A percentile compares a stretch with the other conserved stretches of the same genome.
Conservation (phyloP, 1,284 basidiomycete genomes). For the Rhodotorula glutinis region DNA sequence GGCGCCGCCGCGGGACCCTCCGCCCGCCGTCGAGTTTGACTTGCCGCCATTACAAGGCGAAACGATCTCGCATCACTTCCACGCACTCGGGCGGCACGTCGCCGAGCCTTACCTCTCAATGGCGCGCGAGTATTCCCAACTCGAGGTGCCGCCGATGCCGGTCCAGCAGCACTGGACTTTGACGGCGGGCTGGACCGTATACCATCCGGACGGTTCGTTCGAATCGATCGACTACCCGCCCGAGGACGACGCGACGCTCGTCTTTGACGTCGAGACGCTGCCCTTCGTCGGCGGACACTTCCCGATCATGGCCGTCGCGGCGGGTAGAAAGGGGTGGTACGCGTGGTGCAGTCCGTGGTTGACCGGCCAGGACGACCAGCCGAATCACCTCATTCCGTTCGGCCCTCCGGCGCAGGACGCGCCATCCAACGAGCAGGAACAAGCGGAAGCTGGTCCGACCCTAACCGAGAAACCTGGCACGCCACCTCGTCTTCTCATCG, state of each 20-base stretch:
- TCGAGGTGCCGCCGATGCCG: slow-evolving; percentile 62
- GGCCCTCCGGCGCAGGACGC: slow-evolving; percentile 52
- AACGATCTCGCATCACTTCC: slow-evolving; percentile 85
- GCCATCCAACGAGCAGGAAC: neutral
- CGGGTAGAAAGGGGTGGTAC: slow-evolving; percentile 82
- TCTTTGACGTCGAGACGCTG: slow-evolving; percentile 94
- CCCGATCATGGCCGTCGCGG: slow-evolving; percentile 87
- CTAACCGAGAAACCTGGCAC: slow-evolving; percentile 30
- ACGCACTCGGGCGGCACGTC: slow-evolving; percentile 66
- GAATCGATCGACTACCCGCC: slow-evolving; percentile 46
- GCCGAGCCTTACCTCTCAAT: slow-evolving; percentile 79
- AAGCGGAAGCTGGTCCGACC: neutral
- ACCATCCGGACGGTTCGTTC: slow-evolving; percentile 58
- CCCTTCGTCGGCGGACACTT: slow-evolving; percentile 70
- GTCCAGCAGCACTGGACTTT: slow-evolving; percentile 64
- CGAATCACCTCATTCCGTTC: slow-evolving; percentile 72
- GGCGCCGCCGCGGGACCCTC: neutral
- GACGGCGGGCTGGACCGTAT: slow-evolving; percentile 85
- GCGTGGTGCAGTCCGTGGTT: slow-evolving; percentile 95
- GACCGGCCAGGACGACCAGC: slow-evolving; percentile 62
- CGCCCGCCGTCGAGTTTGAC: slow-evolving; percentile 69
- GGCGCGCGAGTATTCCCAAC: slow-evolving; percentile 60
- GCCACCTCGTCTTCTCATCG: slow-evolving; percentile 69
- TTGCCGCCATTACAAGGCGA: slow-evolving; percentile 79
- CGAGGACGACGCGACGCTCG: slow-evolving; percentile 66